Conservation (phyloP, 2,329 filamentous ascomycete species). For the Ophiocordyceps sinensis region DNA sequence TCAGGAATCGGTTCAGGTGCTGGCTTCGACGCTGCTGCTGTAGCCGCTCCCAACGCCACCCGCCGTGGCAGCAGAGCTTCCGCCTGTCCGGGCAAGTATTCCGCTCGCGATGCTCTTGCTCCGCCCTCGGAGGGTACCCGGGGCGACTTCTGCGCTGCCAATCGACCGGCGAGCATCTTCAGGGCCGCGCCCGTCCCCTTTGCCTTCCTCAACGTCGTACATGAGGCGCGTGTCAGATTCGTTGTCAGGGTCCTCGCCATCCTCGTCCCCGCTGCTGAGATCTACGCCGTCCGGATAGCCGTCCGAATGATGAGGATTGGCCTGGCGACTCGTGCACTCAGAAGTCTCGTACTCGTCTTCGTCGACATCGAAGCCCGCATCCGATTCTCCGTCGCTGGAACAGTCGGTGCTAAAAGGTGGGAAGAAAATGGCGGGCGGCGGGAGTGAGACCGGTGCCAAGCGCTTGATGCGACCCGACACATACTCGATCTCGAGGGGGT, state of each 20-base stretch:
- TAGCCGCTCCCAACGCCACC: slow-evolving; percentile 24
- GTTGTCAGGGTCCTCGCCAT: slow-evolving; percentile 23
- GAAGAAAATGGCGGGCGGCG: slow-evolving; percentile 37
- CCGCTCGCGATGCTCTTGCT: slow-evolving; percentile 18
- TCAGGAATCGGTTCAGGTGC: not conserved
- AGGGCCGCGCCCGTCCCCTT: not conserved
- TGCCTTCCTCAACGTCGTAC: slow-evolving; percentile 10
- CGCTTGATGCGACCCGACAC: slow-evolving; percentile 25
- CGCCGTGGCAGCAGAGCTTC: slow-evolving; percentile 25
- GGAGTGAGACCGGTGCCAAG: slow-evolving; percentile 32
- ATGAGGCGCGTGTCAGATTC: slow-evolving; percentile 15
- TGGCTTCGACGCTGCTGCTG: slow-evolving; percentile 20
- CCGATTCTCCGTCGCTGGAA: slow-evolving; percentile 18
- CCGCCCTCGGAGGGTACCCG: slow-evolving; percentile 14
- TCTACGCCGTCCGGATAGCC: slow-evolving; percentile 25
- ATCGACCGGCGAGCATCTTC: slow-evolving; percentile 8
- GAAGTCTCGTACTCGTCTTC: slow-evolving; percentile 14
- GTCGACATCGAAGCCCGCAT: slow-evolving; percentile 11
- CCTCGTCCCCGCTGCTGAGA: slow-evolving; percentile 26
- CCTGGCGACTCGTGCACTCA: slow-evolving; percentile 17
- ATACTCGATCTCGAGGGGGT: slow-evolving; percentile 29
- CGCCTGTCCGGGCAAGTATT: slow-evolving; percentile 10
- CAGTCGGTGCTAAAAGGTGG: slow-evolving; percentile 29
- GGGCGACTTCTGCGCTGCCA: slow-evolving; percentile 17
- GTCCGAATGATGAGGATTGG: slow-evolving; percentile 23